Percentiles rank a stretch among this genome's conserved stretches.
Conservation (phyloP, 768 basidiomycete species). For the Postia placenta region DNA sequence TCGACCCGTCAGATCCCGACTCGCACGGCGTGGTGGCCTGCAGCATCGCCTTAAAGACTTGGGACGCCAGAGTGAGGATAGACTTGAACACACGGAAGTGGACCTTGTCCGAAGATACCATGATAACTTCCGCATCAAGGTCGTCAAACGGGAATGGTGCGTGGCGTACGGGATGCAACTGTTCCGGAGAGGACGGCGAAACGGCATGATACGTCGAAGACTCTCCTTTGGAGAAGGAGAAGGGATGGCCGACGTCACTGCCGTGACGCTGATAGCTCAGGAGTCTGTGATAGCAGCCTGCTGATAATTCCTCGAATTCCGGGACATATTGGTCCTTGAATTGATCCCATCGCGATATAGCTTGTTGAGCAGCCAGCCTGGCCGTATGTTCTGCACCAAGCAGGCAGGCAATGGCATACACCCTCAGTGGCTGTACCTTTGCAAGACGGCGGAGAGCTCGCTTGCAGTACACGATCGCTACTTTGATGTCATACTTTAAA, state of each 20-base stretch:
- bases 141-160: not conserved
- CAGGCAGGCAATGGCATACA: not conserved
- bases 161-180: no score
- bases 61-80: not conserved
- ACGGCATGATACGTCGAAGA: not conserved
- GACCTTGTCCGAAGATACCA: not conserved
- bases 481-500: conserved; percentile 4
- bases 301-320: not conserved
- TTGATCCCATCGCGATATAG: not conserved
- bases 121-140: not conserved
- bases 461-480: not conserved
- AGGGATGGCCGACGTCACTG: not conserved
- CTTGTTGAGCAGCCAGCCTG: not conserved
- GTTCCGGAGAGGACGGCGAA: not conserved
- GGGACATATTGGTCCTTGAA: not conserved
- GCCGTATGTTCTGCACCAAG: not conserved
- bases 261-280: not conserved
- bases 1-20: not conserved
- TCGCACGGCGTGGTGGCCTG: not conserved
- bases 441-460: not conserved
- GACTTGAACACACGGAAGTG: not conserved
- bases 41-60: not conserved
- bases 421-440: not conserved
- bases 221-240: not conserved
- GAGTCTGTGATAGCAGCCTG: not conserved